phyloP scores from a whole-genome alignment of 257 asterid genomes.

The Euphrasia confusa region DNA sequence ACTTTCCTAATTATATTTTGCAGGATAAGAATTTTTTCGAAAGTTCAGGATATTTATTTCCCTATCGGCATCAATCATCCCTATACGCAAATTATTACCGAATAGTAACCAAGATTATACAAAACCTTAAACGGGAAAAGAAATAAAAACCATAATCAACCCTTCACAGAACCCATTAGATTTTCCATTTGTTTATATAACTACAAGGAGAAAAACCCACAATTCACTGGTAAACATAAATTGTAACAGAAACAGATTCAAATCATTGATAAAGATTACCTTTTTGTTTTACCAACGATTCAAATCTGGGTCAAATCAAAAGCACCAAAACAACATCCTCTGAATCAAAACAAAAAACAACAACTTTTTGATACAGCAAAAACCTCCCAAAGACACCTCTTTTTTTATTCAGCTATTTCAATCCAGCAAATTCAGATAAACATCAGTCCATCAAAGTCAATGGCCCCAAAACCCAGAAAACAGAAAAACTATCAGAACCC shows the following conservation, averaged over 20 bases:
- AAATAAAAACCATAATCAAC: conserved; percentile 5
- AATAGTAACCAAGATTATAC: conserved; percentile 1
- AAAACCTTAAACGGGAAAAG: conserved; percentile 3
- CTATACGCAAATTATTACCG: conserved; percentile 3
- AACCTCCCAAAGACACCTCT: conserved; percentile 9
- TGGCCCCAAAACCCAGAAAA: conserved; percentile 25
- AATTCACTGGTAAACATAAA: conserved; percentile 14
- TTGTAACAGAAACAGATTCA: conserved; percentile 2
- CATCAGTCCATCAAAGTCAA: conserved; percentile 32
- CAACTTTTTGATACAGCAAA: conserved; percentile 13
- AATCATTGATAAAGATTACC: conserved; percentile 28
- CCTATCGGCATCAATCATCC: neutral
- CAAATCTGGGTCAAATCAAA: conserved; percentile 34
- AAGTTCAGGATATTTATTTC: neutral
- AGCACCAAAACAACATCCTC: conserved; percentile 29
- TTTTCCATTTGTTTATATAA: conserved; percentile 18
- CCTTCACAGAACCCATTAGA: conserved; percentile 9
- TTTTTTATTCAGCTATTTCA: conserved; percentile 5
- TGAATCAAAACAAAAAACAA: conserved; percentile 20
- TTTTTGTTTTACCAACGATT: conserved; percentile 19
- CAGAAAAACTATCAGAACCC: conserved; percentile 12
- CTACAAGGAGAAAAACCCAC: conserved; percentile 13
- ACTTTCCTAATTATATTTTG: neutral
- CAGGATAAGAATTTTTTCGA: neutral
- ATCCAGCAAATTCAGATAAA: conserved; percentile 12